Evolutionary conservation across 805 yeast genomes (phyloP).

Genomic region (Hemisphaericaspora nanyangensis): DNA sequence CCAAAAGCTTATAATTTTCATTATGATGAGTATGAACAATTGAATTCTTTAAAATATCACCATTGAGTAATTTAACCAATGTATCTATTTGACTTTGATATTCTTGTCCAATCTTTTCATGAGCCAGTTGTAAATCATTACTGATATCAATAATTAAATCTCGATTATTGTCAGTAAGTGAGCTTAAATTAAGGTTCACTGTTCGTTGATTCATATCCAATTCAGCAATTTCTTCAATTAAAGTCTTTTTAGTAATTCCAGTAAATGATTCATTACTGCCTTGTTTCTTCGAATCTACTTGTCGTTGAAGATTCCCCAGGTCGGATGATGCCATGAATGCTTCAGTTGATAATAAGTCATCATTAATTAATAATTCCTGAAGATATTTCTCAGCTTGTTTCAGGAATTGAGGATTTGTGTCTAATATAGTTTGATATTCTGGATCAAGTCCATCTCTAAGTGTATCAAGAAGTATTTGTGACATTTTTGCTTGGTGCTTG

Average conservation of each 20-base stretch:
- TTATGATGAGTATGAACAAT: neutral
- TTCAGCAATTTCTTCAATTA: constrained; percentile 73
- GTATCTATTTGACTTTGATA: constrained; percentile 8
- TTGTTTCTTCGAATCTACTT: neutral
- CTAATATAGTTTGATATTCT: constrained; percentile 15
- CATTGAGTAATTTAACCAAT: constrained; percentile 12
- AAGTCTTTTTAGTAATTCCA: constrained; percentile 30
- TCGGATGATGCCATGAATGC: constrained; percentile 36
- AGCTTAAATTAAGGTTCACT: constrained; percentile 44
- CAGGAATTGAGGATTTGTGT: constrained; percentile 15
- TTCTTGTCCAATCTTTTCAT: constrained; percentile 17
- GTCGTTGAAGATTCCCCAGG: neutral
- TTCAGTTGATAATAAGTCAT: constrained; percentile 44
- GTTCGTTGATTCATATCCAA: constrained; percentile 53
- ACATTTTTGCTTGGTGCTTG: constrained; percentile 17
- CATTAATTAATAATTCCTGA: constrained; percentile 44
- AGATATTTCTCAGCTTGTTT: constrained; percentile 27
- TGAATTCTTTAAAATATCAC: neutral
- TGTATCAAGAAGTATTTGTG: constrained; percentile 30
- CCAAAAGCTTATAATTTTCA: constrained; percentile 9
- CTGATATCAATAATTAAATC: constrained; percentile 44
- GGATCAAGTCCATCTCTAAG: constrained; percentile 26
- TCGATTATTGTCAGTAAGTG: constrained; percentile 36
- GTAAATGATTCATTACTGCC: too few relatives aligned
- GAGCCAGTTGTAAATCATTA: constrained; percentile 31